Evolutionary conservation across 805 yeast genomes (phyloP), one percentile per base, ranked within the genome.

Genomic region (Ascoidea rubescens): DNA sequence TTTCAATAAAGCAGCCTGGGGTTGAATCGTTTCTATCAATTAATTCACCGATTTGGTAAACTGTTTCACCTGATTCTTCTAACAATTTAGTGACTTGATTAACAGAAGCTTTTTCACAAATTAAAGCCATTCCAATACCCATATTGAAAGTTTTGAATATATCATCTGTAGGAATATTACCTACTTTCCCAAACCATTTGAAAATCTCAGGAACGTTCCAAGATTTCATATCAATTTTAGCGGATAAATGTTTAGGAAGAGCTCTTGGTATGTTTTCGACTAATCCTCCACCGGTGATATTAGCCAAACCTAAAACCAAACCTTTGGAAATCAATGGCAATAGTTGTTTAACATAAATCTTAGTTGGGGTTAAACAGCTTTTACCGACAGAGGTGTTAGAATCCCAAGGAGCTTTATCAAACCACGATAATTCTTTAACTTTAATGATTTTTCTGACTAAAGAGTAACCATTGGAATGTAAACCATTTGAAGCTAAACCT

Each of bases 211-310:
- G 95, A 42, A 93, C 82, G 57, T 79, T 78, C 96, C 98, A 91
- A 7, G 78, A 70, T 52, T 69, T 70, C 64, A 85, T 81, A 66
- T 91, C 96, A 50, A 93, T 78, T 58, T 72, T 73, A 12, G 97
- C 99, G 60, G 83, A 82, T 56, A 93, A 71, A 59, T 79, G 68
- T 53, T 78, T 69, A 54, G 99, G 99, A 56, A 93, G 73, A 17
- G 96, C 93, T 65, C 99, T 80, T 52, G 99, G 99, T 54, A 91
- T 81, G 68, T 93, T 93, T 68, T 93, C 99, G 32, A 93, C 83
- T 51, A 93, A 74, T 51, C 99, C 99, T 67, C 99, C 99, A 56
- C 99, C 99, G 30, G 99, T 93, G 62, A 93, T 93, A 63, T 93
- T 96, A 2, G 99, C 96, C 64, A 93, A 75, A 54, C 97, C 99